Evolutionary conservation across 345 rosid genomes (phyloP).

Genomic region (Psidium friedrichsthalianum): DNA sequence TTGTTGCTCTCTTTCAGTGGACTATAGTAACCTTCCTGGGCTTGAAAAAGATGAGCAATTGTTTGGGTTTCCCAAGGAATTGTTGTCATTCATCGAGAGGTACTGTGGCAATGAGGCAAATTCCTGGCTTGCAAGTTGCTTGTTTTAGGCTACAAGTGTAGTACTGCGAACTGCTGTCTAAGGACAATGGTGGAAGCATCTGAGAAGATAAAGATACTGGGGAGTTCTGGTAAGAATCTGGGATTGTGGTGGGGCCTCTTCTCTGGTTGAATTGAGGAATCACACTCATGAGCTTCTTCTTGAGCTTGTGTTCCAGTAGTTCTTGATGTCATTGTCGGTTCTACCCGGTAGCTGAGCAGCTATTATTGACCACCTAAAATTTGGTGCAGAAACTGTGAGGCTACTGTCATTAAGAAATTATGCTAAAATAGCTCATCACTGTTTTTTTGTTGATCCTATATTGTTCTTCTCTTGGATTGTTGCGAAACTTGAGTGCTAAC

Average conservation of each 20-base stretch:
- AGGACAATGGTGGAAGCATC: not conserved
- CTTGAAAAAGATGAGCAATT: not conserved
- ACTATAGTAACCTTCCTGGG: not conserved
- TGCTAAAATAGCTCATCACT: not conserved
- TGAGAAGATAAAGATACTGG: conserved; percentile 1
- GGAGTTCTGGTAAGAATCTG: conserved; percentile 7
- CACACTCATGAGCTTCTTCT: conserved; percentile 49
- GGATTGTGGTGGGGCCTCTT: not conserved
- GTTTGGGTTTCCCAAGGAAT: not conserved
- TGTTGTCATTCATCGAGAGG: not conserved
- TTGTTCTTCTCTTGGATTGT: not conserved
- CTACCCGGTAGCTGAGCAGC: conserved; percentile 95
- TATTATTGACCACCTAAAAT: conserved; percentile 89
- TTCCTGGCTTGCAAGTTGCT: not conserved
- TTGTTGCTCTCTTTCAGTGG: conserved; percentile 16
- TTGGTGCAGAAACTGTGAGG: not conserved
- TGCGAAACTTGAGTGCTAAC: not conserved
- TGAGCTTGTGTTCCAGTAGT: conserved; percentile 94
- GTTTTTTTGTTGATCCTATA: not conserved
- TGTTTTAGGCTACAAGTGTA: not conserved
- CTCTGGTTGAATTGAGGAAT: conserved; percentile 18
- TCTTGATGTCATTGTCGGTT: conserved; percentile 92
- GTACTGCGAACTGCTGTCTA: not conserved
- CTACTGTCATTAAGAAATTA: not conserved
- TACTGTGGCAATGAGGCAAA: not conserved